Evolutionary conservation across 2,329 filamentous ascomycete species (phyloP).

Genomic region (Fusarium hainanense): DNA sequence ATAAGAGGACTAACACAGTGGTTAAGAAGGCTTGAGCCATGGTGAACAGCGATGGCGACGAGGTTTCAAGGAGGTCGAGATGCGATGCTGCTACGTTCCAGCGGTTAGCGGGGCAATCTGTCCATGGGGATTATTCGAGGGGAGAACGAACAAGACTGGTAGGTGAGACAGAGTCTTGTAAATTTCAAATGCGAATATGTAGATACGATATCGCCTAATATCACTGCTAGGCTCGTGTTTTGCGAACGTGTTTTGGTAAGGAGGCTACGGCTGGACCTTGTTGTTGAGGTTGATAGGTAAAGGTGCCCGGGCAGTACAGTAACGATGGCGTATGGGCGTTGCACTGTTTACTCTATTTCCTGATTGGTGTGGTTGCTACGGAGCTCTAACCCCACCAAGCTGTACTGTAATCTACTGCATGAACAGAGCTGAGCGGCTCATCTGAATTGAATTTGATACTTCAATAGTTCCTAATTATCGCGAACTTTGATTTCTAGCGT

Average conservation of each 20-base stretch:
- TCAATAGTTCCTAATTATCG: neutral
- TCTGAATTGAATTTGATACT: constrained; percentile 8
- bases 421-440: neutral
- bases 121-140: constrained; percentile 13
- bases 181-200: constrained; percentile 6
- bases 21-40: constrained; percentile 57
- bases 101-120: constrained; percentile 56
- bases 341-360: constrained; percentile 48
- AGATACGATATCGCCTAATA: constrained; percentile 17
- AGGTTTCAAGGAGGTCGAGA: constrained; percentile 20
- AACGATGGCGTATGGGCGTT: constrained; percentile 34
- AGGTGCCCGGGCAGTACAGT: constrained; percentile 8
- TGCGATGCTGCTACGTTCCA: constrained; percentile 52
- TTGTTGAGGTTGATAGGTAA: constrained; percentile 35
- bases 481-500: neutral
- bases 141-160: constrained; percentile 29
- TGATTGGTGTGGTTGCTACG: constrained; percentile 50
- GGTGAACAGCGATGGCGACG: constrained; percentile 30
- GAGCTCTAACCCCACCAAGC: constrained; percentile 42
- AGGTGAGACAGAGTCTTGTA: constrained; percentile 30
- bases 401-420: neutral
- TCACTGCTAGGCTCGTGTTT: constrained; percentile 19
- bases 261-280: constrained; percentile 8
- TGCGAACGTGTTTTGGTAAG: constrained; percentile 15
- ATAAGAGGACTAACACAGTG: constrained; percentile 54